These are phyloP conservation scores for Irineochytrium annulatum DNA, from an alignment of 192 early-diverging fungal genomes.

Conservation along the genomic window DNA sequence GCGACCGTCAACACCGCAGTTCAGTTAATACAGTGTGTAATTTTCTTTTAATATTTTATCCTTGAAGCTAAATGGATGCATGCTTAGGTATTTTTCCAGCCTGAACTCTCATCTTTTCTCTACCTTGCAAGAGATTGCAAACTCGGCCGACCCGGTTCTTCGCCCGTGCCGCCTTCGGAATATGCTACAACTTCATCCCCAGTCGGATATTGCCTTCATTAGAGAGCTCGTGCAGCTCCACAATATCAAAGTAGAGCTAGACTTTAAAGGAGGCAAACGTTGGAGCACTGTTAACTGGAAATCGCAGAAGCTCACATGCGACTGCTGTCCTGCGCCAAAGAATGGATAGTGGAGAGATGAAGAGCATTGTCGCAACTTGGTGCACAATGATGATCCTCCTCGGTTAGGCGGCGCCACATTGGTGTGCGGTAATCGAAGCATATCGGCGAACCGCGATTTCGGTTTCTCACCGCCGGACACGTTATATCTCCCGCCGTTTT, in stretches of 20 bases:
- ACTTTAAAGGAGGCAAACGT: not conserved
- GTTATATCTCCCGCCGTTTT: too few species aligned
- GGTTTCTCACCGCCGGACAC: too few species aligned
- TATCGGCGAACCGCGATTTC: too few species aligned
- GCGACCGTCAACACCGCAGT: not conserved
- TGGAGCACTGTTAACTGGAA: not conserved
- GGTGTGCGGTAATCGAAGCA: too few species aligned
- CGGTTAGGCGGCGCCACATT: too few species aligned
- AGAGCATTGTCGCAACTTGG: too few species aligned
- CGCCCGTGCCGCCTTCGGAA: not conserved
- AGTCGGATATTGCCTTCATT: not conserved
- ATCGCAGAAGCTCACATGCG: not conserved
- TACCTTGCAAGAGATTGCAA: not conserved
- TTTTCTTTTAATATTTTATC: not conserved
- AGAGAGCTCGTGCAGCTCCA: not conserved
- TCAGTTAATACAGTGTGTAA: not conserved
- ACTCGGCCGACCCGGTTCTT: not conserved
- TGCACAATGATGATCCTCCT: too few species aligned
- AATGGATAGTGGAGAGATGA: too few species aligned
- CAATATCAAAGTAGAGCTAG: not conserved
- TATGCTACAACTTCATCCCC: not conserved
- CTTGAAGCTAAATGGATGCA: not conserved
- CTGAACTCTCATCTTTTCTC: slow-evolving; percentile 1
- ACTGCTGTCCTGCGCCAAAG: slow-evolving; percentile 2
- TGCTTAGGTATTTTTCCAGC: not conserved